Evolutionary conservation across 805 yeast genomes (phyloP).

Genomic region (Monosporozyma unispora): DNA sequence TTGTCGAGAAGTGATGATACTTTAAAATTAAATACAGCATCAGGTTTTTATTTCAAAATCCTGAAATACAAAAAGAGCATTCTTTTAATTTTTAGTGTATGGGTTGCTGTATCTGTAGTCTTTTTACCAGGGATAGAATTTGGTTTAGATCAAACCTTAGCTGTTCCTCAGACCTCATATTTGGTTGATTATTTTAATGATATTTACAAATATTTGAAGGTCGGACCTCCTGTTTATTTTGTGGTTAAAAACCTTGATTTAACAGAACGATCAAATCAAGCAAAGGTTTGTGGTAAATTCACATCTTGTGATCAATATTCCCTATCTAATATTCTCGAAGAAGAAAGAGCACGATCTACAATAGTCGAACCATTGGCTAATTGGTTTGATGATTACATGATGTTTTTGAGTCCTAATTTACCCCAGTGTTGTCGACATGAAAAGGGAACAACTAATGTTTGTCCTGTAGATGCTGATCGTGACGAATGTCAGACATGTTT

Average conservation of each 20-base stretch:
- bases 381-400: slow-evolving; percentile 87
- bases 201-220: slow-evolving; percentile 59
- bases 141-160: slow-evolving; percentile 86
- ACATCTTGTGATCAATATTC: slow-evolving; percentile 76
- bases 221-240: slow-evolving; percentile 89
- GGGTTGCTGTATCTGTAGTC: slow-evolving; percentile 63
- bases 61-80: slow-evolving; percentile 45
- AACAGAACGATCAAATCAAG: slow-evolving; percentile 54
- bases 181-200: slow-evolving; percentile 74
- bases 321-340: slow-evolving; percentile 70
- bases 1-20: background rate
- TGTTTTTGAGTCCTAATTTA: slow-evolving; percentile 78
- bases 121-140: slow-evolving; percentile 59
- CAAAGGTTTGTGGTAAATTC: slow-evolving; percentile 76
- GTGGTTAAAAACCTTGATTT: slow-evolving; percentile 64
- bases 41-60: slow-evolving; percentile 44
- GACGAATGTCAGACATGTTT: slow-evolving; percentile 59
- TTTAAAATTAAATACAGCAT: slow-evolving; percentile 5
- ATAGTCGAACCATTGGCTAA: slow-evolving; percentile 77
- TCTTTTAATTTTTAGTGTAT: slow-evolving; percentile 43
- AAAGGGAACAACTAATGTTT: slow-evolving; percentile 48
- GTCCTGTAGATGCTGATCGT: slow-evolving; percentile 36
- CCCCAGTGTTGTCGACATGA: slow-evolving; percentile 77
- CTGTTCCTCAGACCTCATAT: slow-evolving; percentile 77
- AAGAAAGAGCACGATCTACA: slow-evolving; percentile 67